A percentile compares a stretch with the other conserved stretches of the same genome.
Conservation (phyloP, 148 eudicot genomes). For the Agrostemma githago region DNA sequence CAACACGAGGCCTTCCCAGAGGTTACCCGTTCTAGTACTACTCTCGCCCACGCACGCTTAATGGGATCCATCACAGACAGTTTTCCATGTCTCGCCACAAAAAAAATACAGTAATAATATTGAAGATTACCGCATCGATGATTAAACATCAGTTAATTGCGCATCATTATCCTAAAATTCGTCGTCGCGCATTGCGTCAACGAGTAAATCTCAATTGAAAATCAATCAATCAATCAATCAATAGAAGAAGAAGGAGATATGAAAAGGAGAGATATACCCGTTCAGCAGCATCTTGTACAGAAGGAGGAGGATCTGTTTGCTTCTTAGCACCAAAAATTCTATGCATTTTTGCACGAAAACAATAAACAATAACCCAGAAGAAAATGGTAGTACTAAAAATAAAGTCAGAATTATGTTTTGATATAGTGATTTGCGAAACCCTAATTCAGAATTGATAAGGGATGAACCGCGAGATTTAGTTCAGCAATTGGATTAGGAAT, state of each 20-base stretch:
- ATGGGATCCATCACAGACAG: background rate
- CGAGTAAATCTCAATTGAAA: background rate
- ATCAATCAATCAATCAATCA: background rate
- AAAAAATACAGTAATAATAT: no score
- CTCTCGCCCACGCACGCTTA: no score
- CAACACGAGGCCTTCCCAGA: background rate
- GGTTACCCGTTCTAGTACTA: background rate
- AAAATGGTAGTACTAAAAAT: no score
- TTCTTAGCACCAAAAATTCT: slow-evolving; percentile 6
- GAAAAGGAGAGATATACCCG: background rate
- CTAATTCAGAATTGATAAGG: background rate
- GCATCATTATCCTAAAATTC: background rate
- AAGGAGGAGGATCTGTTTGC: slow-evolving; percentile 9
- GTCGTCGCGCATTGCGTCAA: background rate
- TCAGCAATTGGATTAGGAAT: background rate
- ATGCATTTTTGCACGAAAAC: background rate
- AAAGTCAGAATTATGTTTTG: background rate
- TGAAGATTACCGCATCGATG: background rate
- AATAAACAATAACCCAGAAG: no score
- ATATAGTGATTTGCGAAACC: background rate
- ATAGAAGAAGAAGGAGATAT: background rate
- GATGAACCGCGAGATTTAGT: background rate
- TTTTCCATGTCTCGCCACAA: no score
- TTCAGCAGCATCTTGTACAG: background rate
- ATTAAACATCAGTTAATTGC: background rate